A percentile compares a stretch with the other conserved stretches of the same genome.
Conservation (phyloP, 192 early-diverging fungal species). For the Coemansia sp. region DNA sequence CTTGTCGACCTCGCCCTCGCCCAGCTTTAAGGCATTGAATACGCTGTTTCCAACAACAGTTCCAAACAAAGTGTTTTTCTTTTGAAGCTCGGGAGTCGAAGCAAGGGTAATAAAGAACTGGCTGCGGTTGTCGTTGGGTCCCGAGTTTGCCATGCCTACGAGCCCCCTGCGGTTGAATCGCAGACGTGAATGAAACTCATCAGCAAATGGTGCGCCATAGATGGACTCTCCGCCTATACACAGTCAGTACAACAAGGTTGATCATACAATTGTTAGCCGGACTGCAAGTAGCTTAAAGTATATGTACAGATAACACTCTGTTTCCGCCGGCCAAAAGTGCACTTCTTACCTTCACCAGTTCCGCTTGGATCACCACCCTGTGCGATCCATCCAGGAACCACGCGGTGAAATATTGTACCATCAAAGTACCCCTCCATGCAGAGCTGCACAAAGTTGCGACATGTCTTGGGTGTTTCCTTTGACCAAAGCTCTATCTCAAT, state of each 20-base stretch:
- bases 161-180: constrained; percentile 86
- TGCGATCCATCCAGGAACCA: constrained; percentile 87
- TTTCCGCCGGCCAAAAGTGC: no score
- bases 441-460: constrained; percentile 95
- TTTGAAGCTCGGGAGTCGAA: constrained; percentile 76
- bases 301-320: no score
- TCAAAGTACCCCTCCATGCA: constrained; percentile 90
- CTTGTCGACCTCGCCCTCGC: constrained; percentile 74
- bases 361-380: constrained; percentile 96
- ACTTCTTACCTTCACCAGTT: constrained; percentile 57
- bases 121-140: constrained; percentile 75
- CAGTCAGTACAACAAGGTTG: not conserved
- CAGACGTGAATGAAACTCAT: constrained; percentile 91
- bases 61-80: constrained; percentile 92
- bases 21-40: constrained; percentile 87
- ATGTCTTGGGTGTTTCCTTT: constrained; percentile 89
- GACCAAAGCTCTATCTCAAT: constrained; percentile 92
- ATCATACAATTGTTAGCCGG: not conserved
- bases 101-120: constrained; percentile 97
- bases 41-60: constrained; percentile 89
- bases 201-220: constrained; percentile 79
- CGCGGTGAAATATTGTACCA: constrained; percentile 84
- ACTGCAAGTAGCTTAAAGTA: no score
- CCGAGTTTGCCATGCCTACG: constrained; percentile 88
- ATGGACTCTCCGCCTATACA: constrained; percentile 83